phyloP scores from a whole-genome alignment of 257 asterid species.

The Gardenia jasminoides region DNA sequence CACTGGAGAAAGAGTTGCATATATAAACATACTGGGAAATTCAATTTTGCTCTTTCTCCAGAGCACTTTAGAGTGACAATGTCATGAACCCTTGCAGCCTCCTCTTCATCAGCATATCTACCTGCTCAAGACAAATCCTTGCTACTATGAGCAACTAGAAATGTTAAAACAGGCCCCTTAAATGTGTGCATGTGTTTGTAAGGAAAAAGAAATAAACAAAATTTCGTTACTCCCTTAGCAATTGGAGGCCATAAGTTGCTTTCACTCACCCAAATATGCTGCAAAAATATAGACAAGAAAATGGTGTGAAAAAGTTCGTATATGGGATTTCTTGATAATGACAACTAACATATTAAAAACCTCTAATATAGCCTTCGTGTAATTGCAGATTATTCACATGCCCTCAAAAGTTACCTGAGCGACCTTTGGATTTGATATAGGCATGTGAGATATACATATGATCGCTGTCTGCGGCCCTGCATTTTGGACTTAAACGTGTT shows the following conservation, averaged over 20 bases:
- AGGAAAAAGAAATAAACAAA: neutral
- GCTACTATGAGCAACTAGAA: neutral
- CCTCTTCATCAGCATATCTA: neutral
- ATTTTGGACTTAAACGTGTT: no score
- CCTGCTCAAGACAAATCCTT: neutral
- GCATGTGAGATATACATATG: no score
- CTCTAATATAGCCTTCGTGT: no score
- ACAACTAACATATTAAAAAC: no score
- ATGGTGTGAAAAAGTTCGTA: neutral
- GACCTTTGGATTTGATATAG: no score
- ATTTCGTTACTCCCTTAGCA: neutral
- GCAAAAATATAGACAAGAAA: neutral
- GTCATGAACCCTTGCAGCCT: slow-evolving; percentile 9
- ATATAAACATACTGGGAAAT: neutral
- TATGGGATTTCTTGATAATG: no score
- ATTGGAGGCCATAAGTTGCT: neutral
- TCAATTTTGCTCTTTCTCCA: neutral
- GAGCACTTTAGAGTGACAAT: neutral
- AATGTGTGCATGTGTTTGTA: no score
- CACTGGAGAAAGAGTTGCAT: neutral
- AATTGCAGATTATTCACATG: no score
- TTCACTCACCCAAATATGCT: neutral
- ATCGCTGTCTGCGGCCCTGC: no score
- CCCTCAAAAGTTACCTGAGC: no score
- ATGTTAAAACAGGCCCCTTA: neutral